Base-by-base conservation (phyloP, 176 grass and related monocot genomes). In the Oryza rufipogon region DNA sequence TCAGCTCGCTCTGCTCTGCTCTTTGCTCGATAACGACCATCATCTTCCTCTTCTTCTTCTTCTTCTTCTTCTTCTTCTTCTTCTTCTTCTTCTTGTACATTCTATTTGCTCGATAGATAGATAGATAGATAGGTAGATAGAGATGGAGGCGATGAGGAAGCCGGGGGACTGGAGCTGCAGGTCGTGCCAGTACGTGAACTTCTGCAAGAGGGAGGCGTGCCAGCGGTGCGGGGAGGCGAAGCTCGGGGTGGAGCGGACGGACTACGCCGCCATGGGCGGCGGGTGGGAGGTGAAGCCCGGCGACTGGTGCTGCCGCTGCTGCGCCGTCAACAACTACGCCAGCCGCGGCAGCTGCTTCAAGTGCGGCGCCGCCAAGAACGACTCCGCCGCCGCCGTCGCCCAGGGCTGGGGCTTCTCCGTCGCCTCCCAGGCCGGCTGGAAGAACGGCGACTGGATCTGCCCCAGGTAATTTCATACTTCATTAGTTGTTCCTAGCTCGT, bases 201-300 rank as follows among this genome's bases (percentile, higher is more conserved):
- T 97, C 82, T 86, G 92, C 81, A 92, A 92, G 88, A 76, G 95
- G 12, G 95, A 97, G 6, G 83, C 95, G 12, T 97, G 95, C 90
- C 92, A 94, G 68, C 75, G 95, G 15, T 97, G 95, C 80, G 86
- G 90, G 66, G 90, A 95, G 74, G 68, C 91, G 5, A 97, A 91
- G 82, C 68, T 97, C 1, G 91, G 95, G 19, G 71, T 51, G 17
- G 89, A 90, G 44, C 70, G 85, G 33, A 76, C 86, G 66, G 86
- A 86, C 79, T 88, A 88, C 85, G 66, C 54, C 15, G 84, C 73
- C 9, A 34, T 73, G 77, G 41, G 14, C 60, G 64, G 73, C 41
- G 89, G 66, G 64, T 97, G 95, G 95, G 88, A 94, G 26, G 92
- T 97, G 9, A 97, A 97, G 87, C 95, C 95, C 2, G 95, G 95